Percentiles rank a stretch among this genome's conserved stretches.
phyloP scores from a whole-genome alignment of 1,284 basidiomycete genomes.

The Cryptococcus hybrid region DNA sequence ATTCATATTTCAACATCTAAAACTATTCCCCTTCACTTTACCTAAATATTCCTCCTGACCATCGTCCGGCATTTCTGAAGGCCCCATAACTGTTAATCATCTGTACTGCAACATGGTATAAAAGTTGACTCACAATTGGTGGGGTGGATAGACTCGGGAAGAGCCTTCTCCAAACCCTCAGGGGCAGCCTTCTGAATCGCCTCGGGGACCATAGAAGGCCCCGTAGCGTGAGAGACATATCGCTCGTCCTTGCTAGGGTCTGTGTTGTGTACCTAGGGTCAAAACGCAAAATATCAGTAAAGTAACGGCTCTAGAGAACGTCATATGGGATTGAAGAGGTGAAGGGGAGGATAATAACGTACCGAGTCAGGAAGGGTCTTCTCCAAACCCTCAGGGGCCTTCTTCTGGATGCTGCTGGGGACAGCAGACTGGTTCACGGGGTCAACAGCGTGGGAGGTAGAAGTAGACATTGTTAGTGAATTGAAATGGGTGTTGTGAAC shows the following conservation, averaged over 20 bases:
- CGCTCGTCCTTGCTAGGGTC: constrained; percentile 13
- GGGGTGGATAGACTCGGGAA: constrained; percentile 27
- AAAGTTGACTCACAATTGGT: constrained; percentile 13
- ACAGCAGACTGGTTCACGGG: constrained; percentile 21
- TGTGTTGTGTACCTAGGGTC: constrained; percentile 23
- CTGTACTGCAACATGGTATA: no score
- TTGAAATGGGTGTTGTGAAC: background rate
- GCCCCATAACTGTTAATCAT: no score
- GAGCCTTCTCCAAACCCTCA: constrained; percentile 23
- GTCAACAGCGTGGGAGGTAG: constrained; percentile 21
- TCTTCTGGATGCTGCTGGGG: constrained; percentile 19
- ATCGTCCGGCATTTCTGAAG: no score
- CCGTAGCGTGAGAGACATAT: constrained; percentile 24
- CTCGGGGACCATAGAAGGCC: constrained; percentile 27
- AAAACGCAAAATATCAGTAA: background rate
- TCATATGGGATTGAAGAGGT: background rate
- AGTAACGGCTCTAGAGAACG: background rate
- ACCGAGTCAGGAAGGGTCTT: constrained; percentile 23
- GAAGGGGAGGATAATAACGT: constrained; percentile 1
- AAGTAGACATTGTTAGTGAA: background rate
- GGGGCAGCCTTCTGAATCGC: constrained; percentile 31
- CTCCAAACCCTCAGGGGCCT: constrained; percentile 19
- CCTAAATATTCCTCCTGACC: no score
- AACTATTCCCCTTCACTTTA: no score
- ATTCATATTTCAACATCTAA: no score